A percentile compares a stretch with the other conserved stretches of the same genome.
phyloP scores from a whole-genome alignment of 192 early-diverging fungal species.

The Diversispora epigaea region DNA sequence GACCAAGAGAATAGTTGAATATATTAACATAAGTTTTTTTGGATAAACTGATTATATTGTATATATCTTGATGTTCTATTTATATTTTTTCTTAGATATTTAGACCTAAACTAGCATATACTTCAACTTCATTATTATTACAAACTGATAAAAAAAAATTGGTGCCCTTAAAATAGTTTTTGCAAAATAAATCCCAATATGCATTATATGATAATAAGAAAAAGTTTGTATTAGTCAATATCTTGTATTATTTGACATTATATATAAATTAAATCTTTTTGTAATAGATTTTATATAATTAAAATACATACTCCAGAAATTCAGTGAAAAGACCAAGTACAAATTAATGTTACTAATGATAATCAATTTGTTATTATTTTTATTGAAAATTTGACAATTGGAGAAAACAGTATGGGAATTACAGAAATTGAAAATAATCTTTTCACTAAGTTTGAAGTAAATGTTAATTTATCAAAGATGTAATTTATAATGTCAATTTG shows the following conservation, averaged over 20 bases:
- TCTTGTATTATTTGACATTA: conserved; percentile 12
- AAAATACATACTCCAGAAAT: neutral
- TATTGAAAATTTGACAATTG: neutral
- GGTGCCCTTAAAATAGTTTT: neutral
- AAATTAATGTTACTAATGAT: neutral
- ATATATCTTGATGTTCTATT: conserved; percentile 1
- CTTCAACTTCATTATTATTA: neutral
- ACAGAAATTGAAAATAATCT: conserved; percentile 17
- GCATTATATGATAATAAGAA: neutral
- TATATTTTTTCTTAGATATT: neutral
- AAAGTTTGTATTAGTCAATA: neutral
- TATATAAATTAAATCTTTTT: conserved; percentile 14
- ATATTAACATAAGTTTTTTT: conserved; percentile 1
- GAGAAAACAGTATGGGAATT: neutral
- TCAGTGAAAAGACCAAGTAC: neutral
- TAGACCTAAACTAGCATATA: neutral
- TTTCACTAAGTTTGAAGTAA: neutral
- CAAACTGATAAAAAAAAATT: neutral
- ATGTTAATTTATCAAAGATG: neutral
- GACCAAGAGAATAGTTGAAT: neutral
- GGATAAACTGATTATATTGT: neutral
- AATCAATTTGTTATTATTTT: neutral
- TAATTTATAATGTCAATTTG: too few relatives aligned
- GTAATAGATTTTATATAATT: conserved; percentile 3
- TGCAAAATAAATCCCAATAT: neutral